phyloP scores from a whole-genome alignment of 176 grass and related monocot genomes.

The Cymbopogon citratus region DNA sequence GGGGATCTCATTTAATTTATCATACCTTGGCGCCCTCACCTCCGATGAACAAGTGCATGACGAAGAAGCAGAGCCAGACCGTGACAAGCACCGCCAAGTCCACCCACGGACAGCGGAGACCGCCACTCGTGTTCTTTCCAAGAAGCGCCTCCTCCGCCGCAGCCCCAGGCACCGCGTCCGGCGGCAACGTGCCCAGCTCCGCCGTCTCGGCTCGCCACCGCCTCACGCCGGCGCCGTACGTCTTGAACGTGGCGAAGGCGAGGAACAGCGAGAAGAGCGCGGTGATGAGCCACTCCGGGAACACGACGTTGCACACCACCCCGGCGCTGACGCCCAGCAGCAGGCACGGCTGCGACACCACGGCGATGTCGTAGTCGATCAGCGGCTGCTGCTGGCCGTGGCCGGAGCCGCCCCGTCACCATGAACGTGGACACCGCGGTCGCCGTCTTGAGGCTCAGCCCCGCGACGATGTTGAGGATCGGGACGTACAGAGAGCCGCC shows the following conservation, averaged over 20 bases:
- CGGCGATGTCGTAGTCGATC: slow-evolving; percentile 70
- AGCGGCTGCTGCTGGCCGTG: background rate
- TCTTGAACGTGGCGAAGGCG: slow-evolving; percentile 63
- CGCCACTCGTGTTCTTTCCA: background rate
- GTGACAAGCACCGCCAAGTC: slow-evolving; percentile 49
- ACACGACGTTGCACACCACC: slow-evolving; percentile 67
- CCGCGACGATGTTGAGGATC: background rate
- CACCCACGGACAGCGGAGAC: slow-evolving; percentile 33
- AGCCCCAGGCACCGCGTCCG: background rate
- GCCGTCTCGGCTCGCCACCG: slow-evolving; percentile 52
- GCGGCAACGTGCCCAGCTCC: background rate
- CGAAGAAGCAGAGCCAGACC: slow-evolving; percentile 80
- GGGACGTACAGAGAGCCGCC: background rate
- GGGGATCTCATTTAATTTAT: too few relatives aligned
- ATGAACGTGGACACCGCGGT: slow-evolving; percentile 65
- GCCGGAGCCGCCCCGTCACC: slow-evolving; percentile 42
- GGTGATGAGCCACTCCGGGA: slow-evolving; percentile 90
- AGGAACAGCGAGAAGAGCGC: slow-evolving; percentile 60
- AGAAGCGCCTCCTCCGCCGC: background rate
- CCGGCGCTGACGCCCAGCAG: slow-evolving; percentile 76
- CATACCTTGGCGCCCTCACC: slow-evolving; percentile 69
- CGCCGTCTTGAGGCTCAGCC: slow-evolving; percentile 57
- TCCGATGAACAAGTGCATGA: slow-evolving; percentile 66
- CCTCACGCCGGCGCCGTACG: slow-evolving; percentile 51
- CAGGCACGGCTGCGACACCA: slow-evolving; percentile 70